Evolutionary conservation across 2,329 filamentous ascomycete genomes (phyloP), one percentile per base, ranked within the genome.

Genomic region (Arthrobotrys musiformis): DNA sequence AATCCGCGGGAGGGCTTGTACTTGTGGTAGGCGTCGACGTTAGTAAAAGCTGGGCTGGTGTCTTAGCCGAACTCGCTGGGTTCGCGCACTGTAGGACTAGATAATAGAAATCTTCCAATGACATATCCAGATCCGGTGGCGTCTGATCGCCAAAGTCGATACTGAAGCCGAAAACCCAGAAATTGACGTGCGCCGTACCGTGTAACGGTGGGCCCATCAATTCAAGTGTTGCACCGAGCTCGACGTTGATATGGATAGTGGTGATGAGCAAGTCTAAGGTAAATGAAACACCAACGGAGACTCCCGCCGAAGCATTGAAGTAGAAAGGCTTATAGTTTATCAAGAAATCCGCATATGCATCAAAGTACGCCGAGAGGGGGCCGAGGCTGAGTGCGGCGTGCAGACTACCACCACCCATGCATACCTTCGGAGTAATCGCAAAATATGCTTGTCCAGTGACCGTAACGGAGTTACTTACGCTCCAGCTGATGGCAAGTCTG

Each of bases 361-460:
- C 83, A 15, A 85, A 84, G 70, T 79, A 84, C 0, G 85, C 85
- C 0, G 70, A 61, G 0, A 86, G 40, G 0, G 82, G 81, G 0
- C 84, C 84, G 0, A 81, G 37, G 4, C 15, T 42, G 15, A 42
- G 37, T 35, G 30, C 30, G 11, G 30, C 30, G 11, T 35, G 30
- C 11, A 35, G 30, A 35, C 30, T 35, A n/a, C 82, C 85, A 2
- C 85, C 85, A 4, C 79, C 85, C 85, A 86, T 86, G 73, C 82
- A 83, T 0, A 70, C 80, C 61, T 85, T 85, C 4, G 85, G 84
- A 0, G 85, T 86, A 24, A 86, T 83, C 28, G 85, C 85, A 52
- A 86, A 86, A 80, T 86, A 86, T 0, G 84, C 83, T 67, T 85
- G 70, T 0, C 85, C 85, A 1, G 76, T 73, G 54, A 86, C 81